Percentiles rank a stretch among this genome's conserved stretches.
Evolutionary conservation across 2,329 filamentous ascomycete species (phyloP).

Genomic region (Alternaria novae-zelandiae): DNA sequence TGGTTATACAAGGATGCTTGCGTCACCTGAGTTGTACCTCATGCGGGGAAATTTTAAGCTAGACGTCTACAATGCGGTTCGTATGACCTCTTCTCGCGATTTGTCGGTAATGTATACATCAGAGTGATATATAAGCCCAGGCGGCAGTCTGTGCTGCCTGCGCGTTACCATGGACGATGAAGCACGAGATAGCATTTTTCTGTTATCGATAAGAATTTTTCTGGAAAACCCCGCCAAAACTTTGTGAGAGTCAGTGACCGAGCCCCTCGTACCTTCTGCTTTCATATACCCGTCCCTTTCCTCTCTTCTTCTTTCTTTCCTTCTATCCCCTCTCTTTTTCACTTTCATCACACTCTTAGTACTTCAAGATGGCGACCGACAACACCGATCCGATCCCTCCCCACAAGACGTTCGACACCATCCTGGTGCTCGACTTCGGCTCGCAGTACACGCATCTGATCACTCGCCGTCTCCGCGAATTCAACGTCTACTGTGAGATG

Average conservation of each 20-base stretch:
- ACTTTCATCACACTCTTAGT: constrained; percentile 13
- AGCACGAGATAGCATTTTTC: background rate
- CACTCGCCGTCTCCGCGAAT: constrained; percentile 73
- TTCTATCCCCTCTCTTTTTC: constrained; percentile 10
- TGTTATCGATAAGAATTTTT: constrained; percentile 15
- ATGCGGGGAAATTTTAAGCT: background rate
- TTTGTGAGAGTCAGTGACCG: constrained; percentile 28
- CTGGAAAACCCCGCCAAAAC: constrained; percentile 1
- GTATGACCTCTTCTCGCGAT: background rate
- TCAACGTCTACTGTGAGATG: constrained; percentile 88
- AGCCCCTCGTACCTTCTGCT: constrained; percentile 9
- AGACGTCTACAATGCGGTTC: background rate
- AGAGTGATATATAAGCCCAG: background rate
- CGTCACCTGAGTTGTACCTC: background rate
- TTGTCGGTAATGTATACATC: background rate
- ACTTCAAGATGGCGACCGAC: constrained; percentile 47
- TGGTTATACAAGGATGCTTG: background rate
- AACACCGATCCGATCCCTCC: constrained; percentile 53
- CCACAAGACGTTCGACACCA: constrained; percentile 66
- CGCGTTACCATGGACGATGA: background rate
- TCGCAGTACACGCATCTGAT: constrained; percentile 78
- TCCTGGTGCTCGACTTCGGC: constrained; percentile 75
- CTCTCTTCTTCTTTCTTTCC: constrained; percentile 5
- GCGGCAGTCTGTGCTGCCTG: background rate
- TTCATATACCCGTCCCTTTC: constrained; percentile 9